phyloP scores from a whole-genome alignment of 352 stramenopile species.

The Detonula confervacea region DNA sequence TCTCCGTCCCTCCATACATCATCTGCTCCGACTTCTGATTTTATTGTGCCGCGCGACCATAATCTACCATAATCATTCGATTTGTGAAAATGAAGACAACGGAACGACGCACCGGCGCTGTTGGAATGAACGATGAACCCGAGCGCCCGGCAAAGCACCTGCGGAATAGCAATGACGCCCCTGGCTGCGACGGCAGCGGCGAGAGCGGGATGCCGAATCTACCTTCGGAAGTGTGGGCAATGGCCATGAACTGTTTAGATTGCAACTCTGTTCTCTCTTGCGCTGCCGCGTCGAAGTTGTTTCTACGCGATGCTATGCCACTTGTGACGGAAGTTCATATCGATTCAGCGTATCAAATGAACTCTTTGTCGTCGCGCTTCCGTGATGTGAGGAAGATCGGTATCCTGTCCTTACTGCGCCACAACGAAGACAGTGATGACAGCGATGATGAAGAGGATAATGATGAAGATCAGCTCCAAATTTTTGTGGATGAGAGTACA shows the following conservation, averaged over 20 bases:
- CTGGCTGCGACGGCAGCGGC: too few relatives aligned
- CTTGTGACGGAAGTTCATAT: conserved; percentile 16
- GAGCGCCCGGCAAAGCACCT: too few relatives aligned
- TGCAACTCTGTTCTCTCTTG: conserved; percentile 14
- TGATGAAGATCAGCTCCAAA: not conserved
- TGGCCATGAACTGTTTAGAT: conserved; percentile 19
- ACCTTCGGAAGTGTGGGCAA: conserved; percentile 25
- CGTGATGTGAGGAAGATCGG: conserved; percentile 22
- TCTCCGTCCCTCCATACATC: too few relatives aligned
- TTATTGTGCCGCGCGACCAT: too few relatives aligned
- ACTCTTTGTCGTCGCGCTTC: conserved; percentile 23
- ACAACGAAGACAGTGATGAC: not conserved
- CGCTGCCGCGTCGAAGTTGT: not conserved
- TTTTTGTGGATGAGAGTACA: not conserved
- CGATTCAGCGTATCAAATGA: conserved; percentile 14
- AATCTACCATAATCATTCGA: too few relatives aligned
- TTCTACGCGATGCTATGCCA: conserved; percentile 20
- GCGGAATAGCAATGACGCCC: too few relatives aligned
- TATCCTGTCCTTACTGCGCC: conserved; percentile 22
- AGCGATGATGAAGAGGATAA: not conserved
- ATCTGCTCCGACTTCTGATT: too few relatives aligned
- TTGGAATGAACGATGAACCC: too few relatives aligned
- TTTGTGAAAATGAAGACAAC: too few relatives aligned
- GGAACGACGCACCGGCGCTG: too few relatives aligned
- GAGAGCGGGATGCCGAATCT: too few relatives aligned